These are phyloP conservation scores for Solanum pinnatisectum DNA, from an alignment of 257 asterid genomes.

Conservation along the genomic window DNA sequence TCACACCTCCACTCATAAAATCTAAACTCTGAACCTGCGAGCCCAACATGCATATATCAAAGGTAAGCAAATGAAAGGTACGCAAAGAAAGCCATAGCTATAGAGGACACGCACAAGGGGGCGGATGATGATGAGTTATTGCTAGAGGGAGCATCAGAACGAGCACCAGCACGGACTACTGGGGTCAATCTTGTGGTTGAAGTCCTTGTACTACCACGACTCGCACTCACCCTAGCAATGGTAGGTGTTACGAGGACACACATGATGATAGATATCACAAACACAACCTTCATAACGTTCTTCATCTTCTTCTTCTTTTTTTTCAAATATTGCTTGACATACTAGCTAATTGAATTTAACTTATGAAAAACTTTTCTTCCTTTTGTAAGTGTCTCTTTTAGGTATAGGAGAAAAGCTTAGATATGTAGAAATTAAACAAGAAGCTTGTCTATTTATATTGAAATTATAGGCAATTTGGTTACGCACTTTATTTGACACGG, in stretches of 20 bases:
- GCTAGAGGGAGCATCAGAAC: background rate
- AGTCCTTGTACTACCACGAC: background rate
- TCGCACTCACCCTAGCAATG: background rate
- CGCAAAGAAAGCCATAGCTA: background rate
- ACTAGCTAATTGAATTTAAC: background rate
- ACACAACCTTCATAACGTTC: background rate
- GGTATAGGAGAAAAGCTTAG: background rate
- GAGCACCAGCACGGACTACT: background rate
- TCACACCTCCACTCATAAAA: background rate
- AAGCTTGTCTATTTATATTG: background rate
- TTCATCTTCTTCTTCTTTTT: background rate
- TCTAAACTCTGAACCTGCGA: background rate
- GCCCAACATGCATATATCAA: background rate
- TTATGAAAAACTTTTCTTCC: background rate
- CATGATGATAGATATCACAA: background rate
- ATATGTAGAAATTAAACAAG: background rate
- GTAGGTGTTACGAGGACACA: background rate
- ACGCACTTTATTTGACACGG: background rate
- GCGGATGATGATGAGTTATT: background rate
- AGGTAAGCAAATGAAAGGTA: background rate
- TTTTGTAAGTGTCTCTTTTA: background rate
- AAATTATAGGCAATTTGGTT: background rate
- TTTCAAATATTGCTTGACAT: background rate
- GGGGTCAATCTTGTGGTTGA: background rate
- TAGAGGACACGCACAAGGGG: background rate